Conservation (phyloP, 352 stramenopile genomes). For the Globisporangium middletonii region DNA sequence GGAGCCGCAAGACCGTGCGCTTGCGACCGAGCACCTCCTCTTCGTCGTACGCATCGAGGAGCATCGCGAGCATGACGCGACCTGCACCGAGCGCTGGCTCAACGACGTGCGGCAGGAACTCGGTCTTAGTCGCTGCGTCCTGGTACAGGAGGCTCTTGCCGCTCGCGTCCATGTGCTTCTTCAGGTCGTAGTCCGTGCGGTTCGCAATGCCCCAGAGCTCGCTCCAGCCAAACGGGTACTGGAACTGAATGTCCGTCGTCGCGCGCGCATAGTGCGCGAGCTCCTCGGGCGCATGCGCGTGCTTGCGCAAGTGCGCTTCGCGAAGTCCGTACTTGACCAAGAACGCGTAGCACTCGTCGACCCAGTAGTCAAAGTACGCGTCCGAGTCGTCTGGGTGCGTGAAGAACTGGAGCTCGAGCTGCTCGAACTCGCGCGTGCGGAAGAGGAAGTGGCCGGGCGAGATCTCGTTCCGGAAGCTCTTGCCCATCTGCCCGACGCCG, state of each 20-base stretch:
- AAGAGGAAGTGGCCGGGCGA: constrained; percentile 97
- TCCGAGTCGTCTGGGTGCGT: constrained; percentile 71
- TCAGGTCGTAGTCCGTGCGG: constrained; percentile 95
- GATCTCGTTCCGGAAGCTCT: constrained; percentile 99
- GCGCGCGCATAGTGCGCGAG: constrained; percentile 96
- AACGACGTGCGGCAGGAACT: constrained; percentile 95
- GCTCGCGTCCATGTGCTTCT: constrained; percentile 91
- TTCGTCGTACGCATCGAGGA: constrained; percentile 94
- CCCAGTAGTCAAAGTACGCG: constrained; percentile 88
- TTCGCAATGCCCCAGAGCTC: constrained; percentile 97
- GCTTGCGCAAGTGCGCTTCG: constrained; percentile 86
- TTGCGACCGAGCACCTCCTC: constrained; percentile 87
- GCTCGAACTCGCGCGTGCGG: constrained; percentile 96
- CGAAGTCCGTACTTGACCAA: constrained; percentile 88
- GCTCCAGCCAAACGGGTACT: constrained; percentile 95
- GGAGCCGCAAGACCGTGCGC: constrained; percentile 88
- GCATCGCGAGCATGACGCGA: constrained; percentile 90
- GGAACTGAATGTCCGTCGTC: constrained; percentile 97
- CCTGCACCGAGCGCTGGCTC: constrained; percentile 89
- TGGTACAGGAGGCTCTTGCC: constrained; percentile 86
- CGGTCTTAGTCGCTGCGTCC: constrained; percentile 56
- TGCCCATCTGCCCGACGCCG: constrained; percentile 96
- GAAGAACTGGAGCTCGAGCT: constrained; percentile 93
- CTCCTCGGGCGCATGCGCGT: constrained; percentile 89
- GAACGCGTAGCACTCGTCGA: constrained; percentile 89